Base-by-base conservation (phyloP, 2,329 filamentous ascomycete genomes). In the Stenocarpella maydis region DNA sequence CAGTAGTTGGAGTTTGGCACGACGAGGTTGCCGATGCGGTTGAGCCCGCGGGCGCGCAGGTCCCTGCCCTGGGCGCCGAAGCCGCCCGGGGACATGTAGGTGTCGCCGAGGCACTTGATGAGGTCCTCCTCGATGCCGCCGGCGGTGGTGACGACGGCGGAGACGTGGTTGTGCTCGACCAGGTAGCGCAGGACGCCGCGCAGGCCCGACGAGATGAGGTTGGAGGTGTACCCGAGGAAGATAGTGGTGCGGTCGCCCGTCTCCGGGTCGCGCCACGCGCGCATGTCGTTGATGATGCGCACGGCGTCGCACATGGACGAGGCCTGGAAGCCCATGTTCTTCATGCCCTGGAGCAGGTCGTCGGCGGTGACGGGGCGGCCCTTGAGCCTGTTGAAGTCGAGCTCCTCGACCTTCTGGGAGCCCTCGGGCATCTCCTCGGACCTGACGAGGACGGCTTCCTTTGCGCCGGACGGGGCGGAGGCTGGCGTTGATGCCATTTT, bases 1-100 rank as follows among this genome's bases (percentile, higher is more conserved):
- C 96, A 98, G 84, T 99, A 97, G 82, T 99, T 99, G 80, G 90
- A 93, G 80, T 99, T 99, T 7, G 96, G 96, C 1, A 99, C 96
- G 26, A 98, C 86, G 1, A 99, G 87, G 77, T 99, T 98, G 64
- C 96, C 96, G 75, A 99, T 98, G 39, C 96, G 90, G 81, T 99
- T 99, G 76, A 98, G 88, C 12, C 96, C 96, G 78, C 93, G 92
- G 71, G 90, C 87, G 47, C 96, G 92, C 26, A 99, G 87, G 1
- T 89, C 88, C 10, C 92, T 91, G 17, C 96, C 96, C 0, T 87
- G 82, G 0, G 93, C 90, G 64, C 87, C 88, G 82, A 98, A 99
- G 1, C 92, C 91, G 28, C 69, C 69, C 2, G 64, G 64, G 53
- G 94, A 93, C 77, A 98, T 90, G 80, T 98, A 99, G 0, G 96